These are phyloP conservation scores for Saitozyma sp. DNA, from an alignment of 768 basidiomycete species.

Conservation along the genomic window DNA sequence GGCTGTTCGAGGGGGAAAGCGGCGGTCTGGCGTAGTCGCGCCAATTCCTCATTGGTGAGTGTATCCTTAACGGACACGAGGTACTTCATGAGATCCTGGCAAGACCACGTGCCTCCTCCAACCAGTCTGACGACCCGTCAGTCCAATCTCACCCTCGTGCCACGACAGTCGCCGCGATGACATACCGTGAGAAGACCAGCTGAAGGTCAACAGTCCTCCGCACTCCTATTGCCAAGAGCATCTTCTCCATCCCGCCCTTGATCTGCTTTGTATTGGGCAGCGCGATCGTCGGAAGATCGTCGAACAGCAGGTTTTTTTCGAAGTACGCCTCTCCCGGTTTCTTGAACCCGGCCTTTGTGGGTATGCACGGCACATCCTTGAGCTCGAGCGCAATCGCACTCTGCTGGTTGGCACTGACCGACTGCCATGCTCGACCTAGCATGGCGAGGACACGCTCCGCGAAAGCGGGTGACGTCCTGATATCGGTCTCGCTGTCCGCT, in stretches of 20 bases:
- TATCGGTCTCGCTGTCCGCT: constrained; percentile 59
- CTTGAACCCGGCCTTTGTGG: constrained; percentile 73
- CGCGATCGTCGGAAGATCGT: constrained; percentile 78
- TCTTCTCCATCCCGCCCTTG: constrained; percentile 70
- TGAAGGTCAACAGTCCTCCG: constrained; percentile 90
- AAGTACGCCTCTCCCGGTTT: constrained; percentile 75
- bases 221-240: constrained; percentile 69
- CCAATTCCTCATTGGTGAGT: constrained; percentile 62
- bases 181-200: constrained; percentile 81
- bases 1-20: constrained; percentile 63
- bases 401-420: constrained; percentile 59
- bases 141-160: constrained; percentile 25
- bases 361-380: constrained; percentile 63
- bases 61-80: constrained; percentile 75
- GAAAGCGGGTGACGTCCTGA: constrained; percentile 68
- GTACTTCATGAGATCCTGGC: constrained; percentile 80
- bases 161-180: constrained; percentile 11
- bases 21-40: constrained; percentile 63
- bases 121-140: constrained; percentile 40
- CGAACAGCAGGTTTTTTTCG: constrained; percentile 78
- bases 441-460: constrained; percentile 74
- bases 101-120: constrained; percentile 66
- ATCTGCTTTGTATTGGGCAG: constrained; percentile 66
- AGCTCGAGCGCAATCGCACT: constrained; percentile 59
- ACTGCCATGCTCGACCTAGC: constrained; percentile 71